Percentiles rank a stretch among this genome's conserved stretches.
These are phyloP conservation scores for Leccinum insigne DNA, from an alignment of 1,284 basidiomycete species.

Conservation along the genomic window DNA sequence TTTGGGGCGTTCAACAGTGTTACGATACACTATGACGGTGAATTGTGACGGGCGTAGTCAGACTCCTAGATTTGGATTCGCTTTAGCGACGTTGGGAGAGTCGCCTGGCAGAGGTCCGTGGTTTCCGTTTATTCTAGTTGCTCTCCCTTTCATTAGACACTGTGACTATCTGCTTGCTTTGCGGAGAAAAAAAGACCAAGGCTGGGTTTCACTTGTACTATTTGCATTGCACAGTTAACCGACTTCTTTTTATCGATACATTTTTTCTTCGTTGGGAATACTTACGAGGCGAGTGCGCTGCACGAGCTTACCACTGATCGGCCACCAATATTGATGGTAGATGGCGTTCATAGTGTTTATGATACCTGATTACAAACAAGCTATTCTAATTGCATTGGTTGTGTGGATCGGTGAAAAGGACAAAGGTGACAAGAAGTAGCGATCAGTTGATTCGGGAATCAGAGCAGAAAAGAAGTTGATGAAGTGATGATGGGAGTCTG, in stretches of 20 bases:
- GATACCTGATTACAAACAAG: constrained; percentile 31
- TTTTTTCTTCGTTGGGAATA: constrained; percentile 23
- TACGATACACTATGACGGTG: constrained; percentile 84
- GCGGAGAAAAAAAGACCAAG: constrained; percentile 15
- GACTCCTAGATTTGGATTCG: constrained; percentile 7
- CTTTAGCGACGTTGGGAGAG: constrained; percentile 6
- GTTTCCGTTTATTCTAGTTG: constrained; percentile 15
- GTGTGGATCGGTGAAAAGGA: constrained; percentile 3
- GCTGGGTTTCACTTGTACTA: constrained; percentile 34
- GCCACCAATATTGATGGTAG: constrained; percentile 17
- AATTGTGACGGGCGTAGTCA: constrained; percentile 36
- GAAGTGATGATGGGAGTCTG: constrained; percentile 10
- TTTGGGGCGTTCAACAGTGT: constrained; percentile 88
- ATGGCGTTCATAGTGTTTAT: constrained; percentile 27
- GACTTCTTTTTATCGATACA: constrained; percentile 18
- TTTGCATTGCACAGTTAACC: constrained; percentile 33
- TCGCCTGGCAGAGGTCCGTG: constrained; percentile 16
- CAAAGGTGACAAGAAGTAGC: constrained; percentile 8
- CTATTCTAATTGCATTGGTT: constrained; percentile 31
- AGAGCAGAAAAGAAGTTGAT: constrained; percentile 27
- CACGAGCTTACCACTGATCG: constrained; percentile 25
- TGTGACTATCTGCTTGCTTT: constrained; percentile 22
- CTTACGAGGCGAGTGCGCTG: constrained; percentile 21
- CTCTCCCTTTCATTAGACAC: constrained; percentile 22
- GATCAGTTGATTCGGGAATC: constrained; percentile 18